Base-by-base conservation (phyloP, 495 filamentous ascomycete species). In the Lasiosphaeria miniovina region DNA sequence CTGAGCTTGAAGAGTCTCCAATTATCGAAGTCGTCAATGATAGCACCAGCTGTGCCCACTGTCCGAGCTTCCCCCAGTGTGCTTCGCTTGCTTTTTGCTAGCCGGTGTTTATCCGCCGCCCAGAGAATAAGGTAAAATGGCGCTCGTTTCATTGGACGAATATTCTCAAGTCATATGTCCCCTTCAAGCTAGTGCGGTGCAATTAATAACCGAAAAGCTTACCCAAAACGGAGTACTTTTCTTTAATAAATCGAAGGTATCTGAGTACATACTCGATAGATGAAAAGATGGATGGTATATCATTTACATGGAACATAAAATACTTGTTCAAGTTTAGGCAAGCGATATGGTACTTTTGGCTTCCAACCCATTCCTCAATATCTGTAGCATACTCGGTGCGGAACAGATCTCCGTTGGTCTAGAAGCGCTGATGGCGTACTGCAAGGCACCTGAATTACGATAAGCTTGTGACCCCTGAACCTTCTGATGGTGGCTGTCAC, bases 31-130 rank as follows among this genome's bases (percentile, higher is more conserved):
- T 58, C 65, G 62, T 67, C 62, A 63, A 55, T 49, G 55, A 17
- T 24, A 5, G 43, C 43, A 46, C 36, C 49, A 32, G 43, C 45
- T 51, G 54, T 58, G 55, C 54, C 54, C 55, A 36, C n/a, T 32
- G 43, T 46, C 43, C 12, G 15, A 46, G 43, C 43, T 46, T 46
- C 43, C 43, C 12, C 15, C 43, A 46, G 4, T 6, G 4, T 17
- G 9, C 40, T n/a, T 14, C 4, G 6, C 7, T 11, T 46, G 43
- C 43, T n/a, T 9, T n/a, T 46, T 46, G 12, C 43, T 14, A n/a
- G 54, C 54, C 41, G 52, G 63, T 50, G 49, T 65, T 65, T 63
- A 54, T 66, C 63, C 65, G 65, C 41, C 57, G 54, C 45, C 61
- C 52, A 40, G 8, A 5, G 12, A 34, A 36, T 32, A 17, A 15